Conservation (phyloP, 495 filamentous ascomycete genomes). For the Mycothermus thermophilus region DNA sequence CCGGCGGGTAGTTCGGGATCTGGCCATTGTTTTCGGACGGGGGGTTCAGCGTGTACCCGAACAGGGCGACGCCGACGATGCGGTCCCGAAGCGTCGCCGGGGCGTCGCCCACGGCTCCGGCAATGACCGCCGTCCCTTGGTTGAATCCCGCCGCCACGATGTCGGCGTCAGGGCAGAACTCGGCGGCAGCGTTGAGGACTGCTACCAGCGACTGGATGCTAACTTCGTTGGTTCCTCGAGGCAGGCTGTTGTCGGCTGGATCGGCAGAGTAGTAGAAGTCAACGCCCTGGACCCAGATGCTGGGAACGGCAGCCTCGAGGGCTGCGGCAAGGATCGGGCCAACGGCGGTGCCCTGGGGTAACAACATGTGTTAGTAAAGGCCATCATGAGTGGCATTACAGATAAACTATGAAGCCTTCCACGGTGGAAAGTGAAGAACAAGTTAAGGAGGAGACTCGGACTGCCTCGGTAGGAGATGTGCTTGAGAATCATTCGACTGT, state of each 20-base stretch:
- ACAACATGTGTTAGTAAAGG: too few relatives aligned
- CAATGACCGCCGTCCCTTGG: constrained; percentile 44
- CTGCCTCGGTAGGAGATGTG: neutral
- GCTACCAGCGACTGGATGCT: constrained; percentile 22
- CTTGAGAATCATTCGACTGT: too few relatives aligned
- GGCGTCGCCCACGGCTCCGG: constrained; percentile 32
- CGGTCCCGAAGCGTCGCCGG: constrained; percentile 27
- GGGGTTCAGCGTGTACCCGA: constrained; percentile 43
- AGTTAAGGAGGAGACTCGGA: too few relatives aligned
- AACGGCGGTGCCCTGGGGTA: constrained; percentile 12
- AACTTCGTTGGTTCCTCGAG: constrained; percentile 19
- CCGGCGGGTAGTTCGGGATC: constrained; percentile 32
- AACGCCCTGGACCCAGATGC: constrained; percentile 26
- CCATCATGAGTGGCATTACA: too few relatives aligned
- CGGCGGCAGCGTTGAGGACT: constrained; percentile 20
- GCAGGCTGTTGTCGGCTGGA: constrained; percentile 22
- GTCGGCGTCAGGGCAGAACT: constrained; percentile 23
- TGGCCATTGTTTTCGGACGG: constrained; percentile 34
- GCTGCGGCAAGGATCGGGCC: constrained; percentile 16
- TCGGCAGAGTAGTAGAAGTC: constrained; percentile 21
- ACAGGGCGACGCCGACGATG: constrained; percentile 42
- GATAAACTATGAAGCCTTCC: too few relatives aligned
- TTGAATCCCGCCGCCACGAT: constrained; percentile 29
- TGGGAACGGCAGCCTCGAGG: too few relatives aligned
- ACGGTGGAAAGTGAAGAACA: too few relatives aligned